Evolutionary conservation across 768 basidiomycete species (phyloP).

Genomic region (Kwoniella mangroviensis): DNA sequence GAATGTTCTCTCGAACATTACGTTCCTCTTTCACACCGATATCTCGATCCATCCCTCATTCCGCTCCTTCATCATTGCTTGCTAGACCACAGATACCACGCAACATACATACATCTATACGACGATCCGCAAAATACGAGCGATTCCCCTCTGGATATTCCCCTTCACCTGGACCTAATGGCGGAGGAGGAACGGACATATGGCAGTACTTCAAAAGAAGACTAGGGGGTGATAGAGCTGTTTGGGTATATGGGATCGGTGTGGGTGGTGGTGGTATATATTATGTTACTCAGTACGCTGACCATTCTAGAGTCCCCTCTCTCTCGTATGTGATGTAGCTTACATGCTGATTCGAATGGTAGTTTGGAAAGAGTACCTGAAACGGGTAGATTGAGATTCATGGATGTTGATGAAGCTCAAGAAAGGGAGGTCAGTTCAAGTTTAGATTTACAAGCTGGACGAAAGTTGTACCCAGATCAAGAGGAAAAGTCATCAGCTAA

Average conservation of each 20-base stretch:
- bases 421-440: constrained; percentile 64
- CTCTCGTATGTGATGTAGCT: background rate
- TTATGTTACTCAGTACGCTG: constrained; percentile 53
- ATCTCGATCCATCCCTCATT: constrained; percentile 2
- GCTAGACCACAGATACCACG: constrained; percentile 6
- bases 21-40: background rate
- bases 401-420: constrained; percentile 69
- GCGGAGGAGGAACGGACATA: constrained; percentile 28
- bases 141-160: constrained; percentile 34
- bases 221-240: constrained; percentile 52
- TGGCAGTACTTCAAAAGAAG: constrained; percentile 37
- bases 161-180: constrained; percentile 22
- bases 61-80: background rate
- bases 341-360: constrained; percentile 4
- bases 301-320: background rate
- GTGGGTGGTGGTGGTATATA: constrained; percentile 48
- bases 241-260: constrained; percentile 48
- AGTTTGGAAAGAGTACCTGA: constrained; percentile 85
- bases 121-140: constrained; percentile 40
- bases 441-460: constrained; percentile 56
- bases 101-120: constrained; percentile 9
- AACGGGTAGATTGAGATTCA: constrained; percentile 86
- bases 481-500: constrained; percentile 50
- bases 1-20: constrained; percentile 7
- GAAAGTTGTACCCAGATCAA: background rate